A percentile compares a stretch with the other conserved stretches of the same genome.
Conservation (phyloP, 805 yeast genomes). For the Wickerhamiella hasegawae region DNA sequence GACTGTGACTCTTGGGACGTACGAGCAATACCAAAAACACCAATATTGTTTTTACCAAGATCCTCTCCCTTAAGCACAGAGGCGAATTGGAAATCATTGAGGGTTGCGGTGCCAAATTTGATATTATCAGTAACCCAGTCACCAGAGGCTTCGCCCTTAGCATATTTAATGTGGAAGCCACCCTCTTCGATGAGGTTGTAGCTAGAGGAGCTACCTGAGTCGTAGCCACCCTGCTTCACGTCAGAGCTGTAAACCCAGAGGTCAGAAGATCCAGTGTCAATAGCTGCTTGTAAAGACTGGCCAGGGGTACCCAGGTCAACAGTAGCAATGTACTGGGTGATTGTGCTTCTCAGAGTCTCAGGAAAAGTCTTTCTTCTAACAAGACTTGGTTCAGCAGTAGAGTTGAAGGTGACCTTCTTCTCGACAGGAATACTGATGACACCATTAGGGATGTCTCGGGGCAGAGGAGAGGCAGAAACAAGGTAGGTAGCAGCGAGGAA, state of each 20-base stretch:
- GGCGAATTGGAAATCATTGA: slow-evolving; percentile 49
- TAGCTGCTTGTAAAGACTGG: slow-evolving; percentile 1
- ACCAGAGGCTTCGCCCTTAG: slow-evolving; percentile 33
- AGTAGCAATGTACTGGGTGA: slow-evolving; percentile 2
- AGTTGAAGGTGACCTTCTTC: too few species aligned
- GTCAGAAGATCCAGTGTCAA: slow-evolving; percentile 6
- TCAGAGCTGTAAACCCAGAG: too few species aligned
- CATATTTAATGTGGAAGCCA: slow-evolving; percentile 25
- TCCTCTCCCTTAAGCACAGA: slow-evolving; percentile 26
- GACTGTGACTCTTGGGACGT: slow-evolving; percentile 16
- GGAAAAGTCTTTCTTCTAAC: too few species aligned
- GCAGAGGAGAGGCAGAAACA: not conserved
- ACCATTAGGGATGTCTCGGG: not conserved
- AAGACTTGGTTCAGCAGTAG: too few species aligned
- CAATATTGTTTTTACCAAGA: slow-evolving; percentile 26
- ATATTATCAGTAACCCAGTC: slow-evolving; percentile 43
- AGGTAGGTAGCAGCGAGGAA: not conserved
- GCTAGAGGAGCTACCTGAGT: not conserved
- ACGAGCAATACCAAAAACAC: slow-evolving; percentile 28
- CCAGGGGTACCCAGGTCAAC: slow-evolving; percentile 4
- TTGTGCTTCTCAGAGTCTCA: too few species aligned
- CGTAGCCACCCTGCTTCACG: too few species aligned
- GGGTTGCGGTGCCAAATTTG: slow-evolving; percentile 29
- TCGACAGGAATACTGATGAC: not conserved
- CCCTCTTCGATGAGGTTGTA: not conserved